Base-by-base conservation (phyloP, 164 flowering plant genomes). In the Piper betle region DNA sequence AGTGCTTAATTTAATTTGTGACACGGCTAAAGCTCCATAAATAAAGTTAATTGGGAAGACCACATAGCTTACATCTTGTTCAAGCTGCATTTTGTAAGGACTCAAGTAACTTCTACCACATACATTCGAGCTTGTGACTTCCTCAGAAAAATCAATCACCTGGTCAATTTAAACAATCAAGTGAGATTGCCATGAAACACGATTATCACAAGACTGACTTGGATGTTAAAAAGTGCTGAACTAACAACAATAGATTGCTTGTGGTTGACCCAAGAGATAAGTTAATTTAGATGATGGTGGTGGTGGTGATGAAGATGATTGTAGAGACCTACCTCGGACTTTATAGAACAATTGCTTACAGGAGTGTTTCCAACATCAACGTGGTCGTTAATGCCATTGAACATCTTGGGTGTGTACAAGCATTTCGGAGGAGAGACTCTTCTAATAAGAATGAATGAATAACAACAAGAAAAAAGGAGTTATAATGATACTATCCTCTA, bases 51-150 rank as follows among this genome's bases (percentile, higher is more conserved):
- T 46, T 19, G 18, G 8, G 5, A 70, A 10, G 18, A 37, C 40
- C 11, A 53, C 57, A 40, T 39, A 64, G 64, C 88, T 82, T 74
- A 84, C 94, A 68, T 87, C 90, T 64, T 73, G 72, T 68, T 87
- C 85, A 66, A 87, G 90, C 66, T 87, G 86, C 61, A 74, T 67
- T 64, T 76, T 78, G 68, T 72, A 74, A 19, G 74, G 75, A 71
- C 37, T 62, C 56, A 68, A 43, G 42, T 53, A 62, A 57, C 64
- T 64, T 71, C 42, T 66, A 40, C 39, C 58, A 66, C 68, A 69
- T 1, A 72, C 68, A 60, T 66, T 74, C 58, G 25, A 43, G 53
- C 58, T 70, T 67, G 62, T 61, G 65, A 63, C 59, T 25, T 73
- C 68, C 61, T 66, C 77, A 55, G 38, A 37, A 48, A 42, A 60